A percentile compares a stretch with the other conserved stretches of the same genome.
These are phyloP conservation scores for Apodospora peruviana DNA, from an alignment of 495 filamentous ascomycete species.

Conservation along the genomic window DNA sequence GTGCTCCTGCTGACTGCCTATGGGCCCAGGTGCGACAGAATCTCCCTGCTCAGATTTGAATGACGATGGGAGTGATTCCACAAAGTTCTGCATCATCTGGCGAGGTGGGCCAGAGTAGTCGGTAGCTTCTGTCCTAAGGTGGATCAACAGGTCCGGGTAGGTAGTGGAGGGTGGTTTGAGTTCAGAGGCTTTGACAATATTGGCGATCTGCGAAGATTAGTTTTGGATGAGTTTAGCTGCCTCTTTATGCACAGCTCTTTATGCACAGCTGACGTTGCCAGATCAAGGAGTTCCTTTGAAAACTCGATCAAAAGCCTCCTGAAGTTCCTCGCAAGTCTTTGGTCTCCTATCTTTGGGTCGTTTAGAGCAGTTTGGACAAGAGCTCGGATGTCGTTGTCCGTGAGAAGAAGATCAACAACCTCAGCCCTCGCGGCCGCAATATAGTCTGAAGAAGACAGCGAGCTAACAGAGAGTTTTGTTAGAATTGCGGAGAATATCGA, in stretches of 20 bases:
- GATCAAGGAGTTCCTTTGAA: not conserved
- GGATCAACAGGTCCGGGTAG: too few relatives aligned
- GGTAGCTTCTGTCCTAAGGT: too few relatives aligned
- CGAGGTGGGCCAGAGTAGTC: too few relatives aligned
- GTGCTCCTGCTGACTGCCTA: not conserved
- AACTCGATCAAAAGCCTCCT: not conserved
- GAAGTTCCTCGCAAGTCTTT: not conserved
- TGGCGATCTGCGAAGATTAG: not conserved
- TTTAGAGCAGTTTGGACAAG: not conserved
- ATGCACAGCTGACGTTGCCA: not conserved
- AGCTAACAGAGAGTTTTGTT: not conserved
- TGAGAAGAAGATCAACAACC: not conserved
- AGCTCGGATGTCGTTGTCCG: not conserved
- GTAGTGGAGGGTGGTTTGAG: not conserved
- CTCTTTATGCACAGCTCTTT: not conserved
- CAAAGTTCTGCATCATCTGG: not conserved
- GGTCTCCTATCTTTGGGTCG: not conserved
- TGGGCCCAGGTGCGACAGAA: not conserved
- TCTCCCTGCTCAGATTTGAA: not conserved
- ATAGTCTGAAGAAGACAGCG: not conserved
- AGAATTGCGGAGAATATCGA: too few relatives aligned
- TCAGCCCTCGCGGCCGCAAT: not conserved
- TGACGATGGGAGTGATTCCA: not conserved
- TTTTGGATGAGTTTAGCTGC: not conserved
- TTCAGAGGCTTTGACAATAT: not conserved